Conservation (phyloP, 768 basidiomycete species). For the Pisolithus sp. region DNA sequence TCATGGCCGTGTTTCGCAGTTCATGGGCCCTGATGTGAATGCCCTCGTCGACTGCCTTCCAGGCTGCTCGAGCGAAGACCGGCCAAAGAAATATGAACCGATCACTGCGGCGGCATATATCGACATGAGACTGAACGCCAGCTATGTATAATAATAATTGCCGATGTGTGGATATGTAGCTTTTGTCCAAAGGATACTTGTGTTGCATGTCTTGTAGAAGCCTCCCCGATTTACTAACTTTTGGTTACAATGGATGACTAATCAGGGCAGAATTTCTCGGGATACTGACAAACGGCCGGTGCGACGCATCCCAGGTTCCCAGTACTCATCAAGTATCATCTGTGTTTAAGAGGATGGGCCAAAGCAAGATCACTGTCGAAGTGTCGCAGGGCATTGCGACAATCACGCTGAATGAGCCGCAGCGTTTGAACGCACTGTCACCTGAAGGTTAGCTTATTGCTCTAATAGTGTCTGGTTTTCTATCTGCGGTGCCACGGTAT, state of each 20-base stretch:
- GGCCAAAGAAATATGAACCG: slow-evolving; percentile 46
- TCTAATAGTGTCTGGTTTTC: not conserved
- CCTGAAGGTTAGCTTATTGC: slow-evolving; percentile 34
- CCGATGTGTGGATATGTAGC: not conserved
- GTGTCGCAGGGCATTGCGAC: slow-evolving; percentile 58
- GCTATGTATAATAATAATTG: slow-evolving; percentile 20
- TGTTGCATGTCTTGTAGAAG: not conserved
- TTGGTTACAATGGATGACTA: not conserved
- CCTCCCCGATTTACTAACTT: too few relatives aligned
- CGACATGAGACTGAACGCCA: slow-evolving; percentile 32
- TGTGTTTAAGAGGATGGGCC: slow-evolving; percentile 22
- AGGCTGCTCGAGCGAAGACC: slow-evolving; percentile 39
- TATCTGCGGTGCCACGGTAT: not conserved
- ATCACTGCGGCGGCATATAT: slow-evolving; percentile 36
- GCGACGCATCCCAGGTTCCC: too few relatives aligned
- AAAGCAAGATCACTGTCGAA: slow-evolving; percentile 39
- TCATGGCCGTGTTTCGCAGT: slow-evolving; percentile 25
- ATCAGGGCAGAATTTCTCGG: not conserved
- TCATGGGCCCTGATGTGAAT: slow-evolving; percentile 28
- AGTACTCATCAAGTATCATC: too few relatives aligned
- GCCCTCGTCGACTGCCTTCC: slow-evolving; percentile 46
- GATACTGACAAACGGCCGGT: too few relatives aligned
- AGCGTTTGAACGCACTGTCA: slow-evolving; percentile 54
- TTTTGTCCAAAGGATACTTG: not conserved
- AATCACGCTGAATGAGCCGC: slow-evolving; percentile 59